These are phyloP conservation scores for Rhizomucor pusillus DNA, from an alignment of 371 early-diverging fungal genomes.

Conservation along the genomic window DNA sequence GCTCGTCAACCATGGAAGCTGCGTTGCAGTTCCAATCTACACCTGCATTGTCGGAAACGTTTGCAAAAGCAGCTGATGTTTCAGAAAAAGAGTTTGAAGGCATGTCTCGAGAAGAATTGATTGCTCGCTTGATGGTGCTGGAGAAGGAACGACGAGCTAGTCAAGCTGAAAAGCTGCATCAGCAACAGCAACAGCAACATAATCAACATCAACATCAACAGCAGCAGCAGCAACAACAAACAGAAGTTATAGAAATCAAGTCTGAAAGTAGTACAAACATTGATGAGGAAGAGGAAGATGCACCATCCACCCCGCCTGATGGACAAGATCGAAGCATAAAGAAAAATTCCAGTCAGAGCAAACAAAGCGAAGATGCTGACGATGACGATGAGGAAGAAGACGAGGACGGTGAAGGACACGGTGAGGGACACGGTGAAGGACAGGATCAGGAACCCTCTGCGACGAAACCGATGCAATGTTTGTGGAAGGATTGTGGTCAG, in stretches of 20 bases:
- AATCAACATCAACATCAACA: too few relatives aligned
- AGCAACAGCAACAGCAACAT: background rate
- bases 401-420: conserved; percentile 2
- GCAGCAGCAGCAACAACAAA: background rate
- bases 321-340: background rate
- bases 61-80: conserved; percentile 10
- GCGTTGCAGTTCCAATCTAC: conserved; percentile 7
- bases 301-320: conserved; percentile 17
- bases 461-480: conserved; percentile 35
- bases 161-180: conserved; percentile 3
- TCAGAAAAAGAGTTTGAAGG: conserved; percentile 20
- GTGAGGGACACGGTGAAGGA: conserved; percentile 6
- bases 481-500: conserved; percentile 58
- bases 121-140: conserved; percentile 24
- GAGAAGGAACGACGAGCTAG: conserved; percentile 24
- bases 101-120: conserved; percentile 28
- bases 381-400: conserved; percentile 15
- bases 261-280: conserved; percentile 20
- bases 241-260: conserved; percentile 13
- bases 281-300: conserved; percentile 22
- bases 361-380: conserved; percentile 6
- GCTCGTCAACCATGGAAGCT: too few relatives aligned
- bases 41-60: conserved; percentile 10
- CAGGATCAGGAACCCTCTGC: conserved; percentile 9
- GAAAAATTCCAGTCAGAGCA: background rate